These are phyloP conservation scores for Actinomortierella wolfii DNA, from an alignment of 371 early-diverging fungal genomes.

Conservation along the genomic window DNA sequence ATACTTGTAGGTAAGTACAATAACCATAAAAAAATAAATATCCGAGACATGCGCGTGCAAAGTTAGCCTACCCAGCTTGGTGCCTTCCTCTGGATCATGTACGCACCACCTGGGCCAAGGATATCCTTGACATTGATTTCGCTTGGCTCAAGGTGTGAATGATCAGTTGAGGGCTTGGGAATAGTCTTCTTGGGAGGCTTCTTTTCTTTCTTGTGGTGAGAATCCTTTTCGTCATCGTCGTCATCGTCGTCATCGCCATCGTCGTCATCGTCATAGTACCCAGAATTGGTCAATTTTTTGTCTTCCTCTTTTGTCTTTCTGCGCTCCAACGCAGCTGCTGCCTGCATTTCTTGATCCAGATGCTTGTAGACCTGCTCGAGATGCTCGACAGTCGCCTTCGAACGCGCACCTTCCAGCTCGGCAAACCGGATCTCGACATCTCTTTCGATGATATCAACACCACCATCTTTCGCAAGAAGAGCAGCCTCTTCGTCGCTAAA, in stretches of 20 bases:
- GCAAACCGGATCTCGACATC: conserved; percentile 38
- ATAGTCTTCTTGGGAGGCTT: not conserved
- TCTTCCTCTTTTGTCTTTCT: not conserved
- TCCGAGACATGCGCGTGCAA: too few species aligned
- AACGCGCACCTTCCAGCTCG: conserved; percentile 16
- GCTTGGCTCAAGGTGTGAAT: too few species aligned
- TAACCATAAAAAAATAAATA: not conserved
- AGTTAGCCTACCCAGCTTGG: conserved; percentile 38
- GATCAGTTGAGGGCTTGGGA: too few species aligned
- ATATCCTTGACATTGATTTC: conserved; percentile 9
- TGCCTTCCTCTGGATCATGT: conserved; percentile 28
- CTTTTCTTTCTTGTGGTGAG: not conserved
- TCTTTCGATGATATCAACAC: conserved; percentile 35
- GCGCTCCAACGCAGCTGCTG: not conserved
- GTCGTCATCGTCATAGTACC: too few species aligned
- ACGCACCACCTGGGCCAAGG: conserved; percentile 18
- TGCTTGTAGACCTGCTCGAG: conserved; percentile 15
- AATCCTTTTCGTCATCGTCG: conserved; percentile 1
- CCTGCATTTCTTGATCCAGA: conserved; percentile 14
- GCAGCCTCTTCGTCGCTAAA: conserved; percentile 35
- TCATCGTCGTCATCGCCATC: conserved; percentile 2
- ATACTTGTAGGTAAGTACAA: not conserved
- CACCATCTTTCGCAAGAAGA: conserved; percentile 21
- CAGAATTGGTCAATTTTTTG: too few species aligned
- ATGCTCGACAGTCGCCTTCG: conserved; percentile 4